phyloP scores from a whole-genome alignment of 2,329 filamentous ascomycete genomes.

The Tolypocladium amazonense region DNA sequence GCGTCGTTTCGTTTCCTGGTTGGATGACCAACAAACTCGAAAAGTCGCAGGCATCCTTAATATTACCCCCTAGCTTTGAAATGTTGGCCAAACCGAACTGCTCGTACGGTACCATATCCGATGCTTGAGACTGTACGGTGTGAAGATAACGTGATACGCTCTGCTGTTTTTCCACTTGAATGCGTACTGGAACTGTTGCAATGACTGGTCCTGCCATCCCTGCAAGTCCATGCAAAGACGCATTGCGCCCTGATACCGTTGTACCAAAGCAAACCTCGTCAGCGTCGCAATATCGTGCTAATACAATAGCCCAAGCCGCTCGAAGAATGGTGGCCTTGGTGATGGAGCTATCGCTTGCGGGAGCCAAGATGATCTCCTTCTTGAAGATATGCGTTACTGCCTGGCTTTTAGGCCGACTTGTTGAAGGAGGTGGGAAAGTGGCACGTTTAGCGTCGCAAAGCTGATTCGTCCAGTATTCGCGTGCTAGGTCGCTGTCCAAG shows the following conservation, averaged over 20 bases:
- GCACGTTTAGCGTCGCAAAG: not conserved
- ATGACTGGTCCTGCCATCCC: constrained; percentile 10
- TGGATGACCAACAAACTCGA: not conserved
- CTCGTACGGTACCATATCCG: constrained; percentile 7
- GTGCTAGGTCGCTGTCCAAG: not conserved
- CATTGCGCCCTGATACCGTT: constrained; percentile 12
- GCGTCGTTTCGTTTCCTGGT: not conserved
- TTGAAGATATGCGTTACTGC: not conserved
- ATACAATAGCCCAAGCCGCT: not conserved
- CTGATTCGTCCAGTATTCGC: not conserved
- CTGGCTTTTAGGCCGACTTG: not conserved
- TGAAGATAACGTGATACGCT: constrained; percentile 5
- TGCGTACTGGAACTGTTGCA: constrained; percentile 8
- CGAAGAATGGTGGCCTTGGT: constrained; percentile 1
- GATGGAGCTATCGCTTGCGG: not conserved
- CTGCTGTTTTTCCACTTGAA: constrained; percentile 2
- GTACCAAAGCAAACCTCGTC: constrained; percentile 14
- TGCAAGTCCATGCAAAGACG: constrained; percentile 9
- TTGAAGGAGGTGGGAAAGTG: not conserved
- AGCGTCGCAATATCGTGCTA: constrained; percentile 6
- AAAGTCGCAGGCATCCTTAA: constrained; percentile 1
- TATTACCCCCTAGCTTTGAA: not conserved
- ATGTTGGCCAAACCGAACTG: constrained; percentile 8
- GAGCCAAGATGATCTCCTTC: not conserved
- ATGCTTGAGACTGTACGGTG: constrained; percentile 7